phyloP scores from a whole-genome alignment of 2,329 filamentous ascomycete species.

The Alternaria burnsii region DNA sequence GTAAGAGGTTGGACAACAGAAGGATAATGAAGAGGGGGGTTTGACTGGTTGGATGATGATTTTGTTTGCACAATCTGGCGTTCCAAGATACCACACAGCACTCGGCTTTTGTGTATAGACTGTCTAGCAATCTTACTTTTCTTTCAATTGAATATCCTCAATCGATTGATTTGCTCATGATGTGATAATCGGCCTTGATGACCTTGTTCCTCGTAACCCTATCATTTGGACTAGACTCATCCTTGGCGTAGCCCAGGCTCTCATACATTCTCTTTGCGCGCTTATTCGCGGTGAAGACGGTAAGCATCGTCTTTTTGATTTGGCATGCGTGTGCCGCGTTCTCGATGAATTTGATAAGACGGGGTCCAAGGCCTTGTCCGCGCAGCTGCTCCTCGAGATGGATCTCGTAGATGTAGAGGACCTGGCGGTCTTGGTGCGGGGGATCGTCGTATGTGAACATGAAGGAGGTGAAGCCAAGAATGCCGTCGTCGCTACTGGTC shows the following conservation, averaged over 20 bases:
- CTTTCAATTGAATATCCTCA: background rate
- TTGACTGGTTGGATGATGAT: background rate
- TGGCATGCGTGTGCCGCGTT: slow-evolving; percentile 63
- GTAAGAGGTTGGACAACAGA: background rate
- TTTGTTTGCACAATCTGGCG: background rate
- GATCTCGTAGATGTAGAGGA: slow-evolving; percentile 82
- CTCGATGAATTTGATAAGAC: slow-evolving; percentile 67
- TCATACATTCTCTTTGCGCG: slow-evolving; percentile 68
- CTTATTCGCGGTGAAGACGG: slow-evolving; percentile 71
- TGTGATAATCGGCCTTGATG: slow-evolving; percentile 37
- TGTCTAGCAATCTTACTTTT: background rate
- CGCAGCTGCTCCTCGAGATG: slow-evolving; percentile 68
- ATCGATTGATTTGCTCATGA: slow-evolving; percentile 35
- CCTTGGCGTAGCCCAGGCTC: slow-evolving; percentile 64
- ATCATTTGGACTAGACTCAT: slow-evolving; percentile 62
- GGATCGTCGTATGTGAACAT: slow-evolving; percentile 73
- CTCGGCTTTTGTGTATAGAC: background rate
- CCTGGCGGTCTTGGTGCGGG: slow-evolving; percentile 55
- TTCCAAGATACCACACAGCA: background rate
- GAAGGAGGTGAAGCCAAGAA: slow-evolving; percentile 62
- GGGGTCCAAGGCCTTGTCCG: slow-evolving; percentile 68
- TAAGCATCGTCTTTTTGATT: slow-evolving; percentile 75
- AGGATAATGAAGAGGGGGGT: background rate
- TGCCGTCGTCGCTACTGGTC: slow-evolving; percentile 4
- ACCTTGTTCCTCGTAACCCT: slow-evolving; percentile 40